phyloP scores from a whole-genome alignment of 495 filamentous ascomycete species.

The Tuber umbilicatum region DNA sequence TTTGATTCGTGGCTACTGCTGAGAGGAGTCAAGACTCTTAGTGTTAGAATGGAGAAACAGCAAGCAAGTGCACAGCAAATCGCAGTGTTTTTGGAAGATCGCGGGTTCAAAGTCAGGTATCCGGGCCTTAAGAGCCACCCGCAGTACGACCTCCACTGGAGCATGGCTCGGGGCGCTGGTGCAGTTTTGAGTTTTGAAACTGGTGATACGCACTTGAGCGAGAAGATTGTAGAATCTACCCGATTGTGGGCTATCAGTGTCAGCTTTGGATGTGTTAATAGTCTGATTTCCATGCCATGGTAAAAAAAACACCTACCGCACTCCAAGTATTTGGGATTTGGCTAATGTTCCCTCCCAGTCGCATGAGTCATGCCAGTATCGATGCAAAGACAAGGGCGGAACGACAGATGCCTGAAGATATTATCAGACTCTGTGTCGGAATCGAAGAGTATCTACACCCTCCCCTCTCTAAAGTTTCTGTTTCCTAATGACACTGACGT shows the following conservation, averaged over 20 bases:
- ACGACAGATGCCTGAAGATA: constrained; percentile 87
- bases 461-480: background rate
- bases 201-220: constrained; percentile 68
- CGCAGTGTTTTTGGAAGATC: constrained; percentile 81
- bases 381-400: constrained; percentile 87
- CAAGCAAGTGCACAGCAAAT: constrained; percentile 85
- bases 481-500: background rate
- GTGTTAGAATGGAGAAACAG: constrained; percentile 97
- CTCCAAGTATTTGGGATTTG: background rate
- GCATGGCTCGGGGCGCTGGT: constrained; percentile 86
- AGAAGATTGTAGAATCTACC: constrained; percentile 89
- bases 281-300: constrained; percentile 97
- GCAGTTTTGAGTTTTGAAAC: constrained; percentile 96
- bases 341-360: constrained; percentile 38
- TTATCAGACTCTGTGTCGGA: constrained; percentile 90
- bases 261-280: constrained; percentile 96
- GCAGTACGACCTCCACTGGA: constrained; percentile 91
- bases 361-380: constrained; percentile 98
- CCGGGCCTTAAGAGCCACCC: constrained; percentile 89
- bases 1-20: constrained; percentile 95
- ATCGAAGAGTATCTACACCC: constrained; percentile 64
- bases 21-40: constrained; percentile 89
- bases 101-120: constrained; percentile 91
- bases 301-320: constrained; percentile 15
- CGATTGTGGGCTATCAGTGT: constrained; percentile 91